A percentile compares a stretch with the other conserved stretches of the same genome.
Conservation (phyloP, 768 basidiomycete genomes). For the Pisolithus microcarpus region DNA sequence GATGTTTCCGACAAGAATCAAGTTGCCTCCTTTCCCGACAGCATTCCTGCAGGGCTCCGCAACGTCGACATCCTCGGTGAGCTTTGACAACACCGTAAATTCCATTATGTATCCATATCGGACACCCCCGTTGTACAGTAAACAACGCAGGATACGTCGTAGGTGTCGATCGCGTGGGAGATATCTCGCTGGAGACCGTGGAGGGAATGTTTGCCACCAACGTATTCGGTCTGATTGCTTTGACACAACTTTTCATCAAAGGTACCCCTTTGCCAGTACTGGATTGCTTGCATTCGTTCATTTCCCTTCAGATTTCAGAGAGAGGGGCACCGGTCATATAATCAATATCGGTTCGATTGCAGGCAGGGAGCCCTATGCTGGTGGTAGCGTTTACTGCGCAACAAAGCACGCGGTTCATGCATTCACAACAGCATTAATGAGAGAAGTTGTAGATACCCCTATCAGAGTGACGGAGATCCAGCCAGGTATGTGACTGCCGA, state of each 20-base stretch:
- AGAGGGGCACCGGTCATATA: constrained; percentile 71
- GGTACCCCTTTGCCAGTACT: constrained; percentile 24
- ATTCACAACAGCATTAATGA: constrained; percentile 74
- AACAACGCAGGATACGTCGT: constrained; percentile 88
- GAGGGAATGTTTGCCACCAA: constrained; percentile 79
- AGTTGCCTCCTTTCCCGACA: constrained; percentile 61
- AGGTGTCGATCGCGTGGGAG: constrained; percentile 82
- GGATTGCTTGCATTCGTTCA: constrained; percentile 6
- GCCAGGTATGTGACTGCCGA: constrained; percentile 50
- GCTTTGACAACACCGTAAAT: constrained; percentile 11
- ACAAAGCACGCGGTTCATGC: constrained; percentile 84
- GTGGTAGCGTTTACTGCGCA: constrained; percentile 89
- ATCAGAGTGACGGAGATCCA: constrained; percentile 94
- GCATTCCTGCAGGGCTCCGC: constrained; percentile 62
- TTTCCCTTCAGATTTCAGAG: constrained; percentile 58
- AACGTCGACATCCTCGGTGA: constrained; percentile 79
- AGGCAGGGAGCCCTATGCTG: constrained; percentile 79
- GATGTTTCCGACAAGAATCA: constrained; percentile 77
- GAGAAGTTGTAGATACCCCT: constrained; percentile 86
- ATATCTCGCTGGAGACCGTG: constrained; percentile 68
- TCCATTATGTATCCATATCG: not conserved
- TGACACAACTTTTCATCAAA: constrained; percentile 70
- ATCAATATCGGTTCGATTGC: constrained; percentile 96
- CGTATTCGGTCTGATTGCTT: constrained; percentile 77
- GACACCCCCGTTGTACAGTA: constrained; percentile 27